A percentile compares a stretch with the other conserved stretches of the same genome.
Evolutionary conservation across 805 yeast genomes (phyloP).

Genomic region (Komagataella pastoris): DNA sequence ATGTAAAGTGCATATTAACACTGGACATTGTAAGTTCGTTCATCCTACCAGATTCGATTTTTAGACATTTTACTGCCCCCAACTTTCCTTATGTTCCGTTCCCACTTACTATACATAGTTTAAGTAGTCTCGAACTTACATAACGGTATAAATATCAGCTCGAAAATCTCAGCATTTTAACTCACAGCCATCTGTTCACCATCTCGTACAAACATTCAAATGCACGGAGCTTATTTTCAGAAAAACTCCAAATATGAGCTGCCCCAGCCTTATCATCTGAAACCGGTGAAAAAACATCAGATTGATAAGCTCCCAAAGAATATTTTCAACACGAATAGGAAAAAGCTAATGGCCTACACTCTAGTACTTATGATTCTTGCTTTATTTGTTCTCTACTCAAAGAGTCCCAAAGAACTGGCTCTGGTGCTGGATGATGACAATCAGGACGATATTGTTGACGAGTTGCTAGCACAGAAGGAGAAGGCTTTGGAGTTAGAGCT

Average conservation of each 20-base stretch:
- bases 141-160: neutral
- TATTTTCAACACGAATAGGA: constrained; percentile 32
- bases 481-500: constrained; percentile 1
- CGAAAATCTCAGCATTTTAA: neutral
- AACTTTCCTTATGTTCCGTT: neutral
- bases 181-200: neutral
- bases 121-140: neutral
- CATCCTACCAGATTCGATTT: neutral
- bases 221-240: constrained; percentile 16
- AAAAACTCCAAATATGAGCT: constrained; percentile 17
- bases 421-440: constrained; percentile 10
- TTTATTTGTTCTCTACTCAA: constrained; percentile 12
- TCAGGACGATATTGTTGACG: constrained; percentile 1
- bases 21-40: neutral
- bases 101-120: neutral
- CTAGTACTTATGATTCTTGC: constrained; percentile 19
- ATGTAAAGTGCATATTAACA: neutral
- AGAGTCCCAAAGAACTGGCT: constrained; percentile 1
- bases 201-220: constrained; percentile 3
- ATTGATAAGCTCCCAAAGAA: constrained; percentile 10
- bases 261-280: constrained; percentile 29
- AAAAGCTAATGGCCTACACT: constrained; percentile 26
- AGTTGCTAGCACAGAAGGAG: neutral
- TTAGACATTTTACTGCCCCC: neutral
- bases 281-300: constrained; percentile 9